These are phyloP conservation scores for Williopsis jadinii DNA, from an alignment of 1,139 yeast species.

Conservation along the genomic window DNA sequence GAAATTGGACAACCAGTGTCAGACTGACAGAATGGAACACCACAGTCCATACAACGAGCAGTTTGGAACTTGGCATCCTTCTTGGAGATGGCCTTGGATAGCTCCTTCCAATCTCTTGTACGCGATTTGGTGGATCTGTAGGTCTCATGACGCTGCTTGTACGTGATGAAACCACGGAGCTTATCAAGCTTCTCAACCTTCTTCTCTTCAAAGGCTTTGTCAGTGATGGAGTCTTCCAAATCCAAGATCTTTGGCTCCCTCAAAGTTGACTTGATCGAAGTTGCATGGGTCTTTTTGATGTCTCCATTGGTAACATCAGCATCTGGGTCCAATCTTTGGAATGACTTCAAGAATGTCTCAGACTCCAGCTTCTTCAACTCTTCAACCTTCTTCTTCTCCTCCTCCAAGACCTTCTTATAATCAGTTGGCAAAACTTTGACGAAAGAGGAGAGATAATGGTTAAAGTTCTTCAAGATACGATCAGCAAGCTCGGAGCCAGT, in stretches of 20 bases:
- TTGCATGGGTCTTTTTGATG: conserved; percentile 42
- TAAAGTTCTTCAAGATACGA: conserved; percentile 75
- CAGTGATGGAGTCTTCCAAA: conserved; percentile 81
- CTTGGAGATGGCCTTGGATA: conserved; percentile 72
- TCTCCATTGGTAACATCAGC: conserved; percentile 89
- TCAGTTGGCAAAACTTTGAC: conserved; percentile 92
- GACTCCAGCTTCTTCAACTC: conserved; percentile 53
- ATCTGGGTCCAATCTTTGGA: conserved; percentile 56
- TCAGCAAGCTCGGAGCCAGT: conserved; percentile 90
- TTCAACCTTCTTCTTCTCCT: conserved; percentile 64
- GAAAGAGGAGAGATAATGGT: conserved; percentile 80
- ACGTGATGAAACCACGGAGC: conserved; percentile 87
- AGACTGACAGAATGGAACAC: conserved; percentile 97
- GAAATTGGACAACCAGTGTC: conserved; percentile 98
- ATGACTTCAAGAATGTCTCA: conserved; percentile 51
- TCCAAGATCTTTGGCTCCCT: conserved; percentile 83
- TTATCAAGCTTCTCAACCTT: conserved; percentile 63
- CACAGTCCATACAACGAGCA: conserved; percentile 99
- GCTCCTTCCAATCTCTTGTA: conserved; percentile 88
- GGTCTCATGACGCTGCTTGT: conserved; percentile 81
- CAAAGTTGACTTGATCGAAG: conserved; percentile 36
- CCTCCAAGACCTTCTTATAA: conserved; percentile 83
- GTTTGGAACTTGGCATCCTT: conserved; percentile 87
- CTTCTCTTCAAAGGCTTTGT: conserved; percentile 57
- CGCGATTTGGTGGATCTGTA: conserved; percentile 76